Percentiles rank a stretch among this genome's conserved stretches.
These are phyloP conservation scores for Citrus cavaleriei DNA, from an alignment of 345 rosid species.

Conservation along the genomic window DNA sequence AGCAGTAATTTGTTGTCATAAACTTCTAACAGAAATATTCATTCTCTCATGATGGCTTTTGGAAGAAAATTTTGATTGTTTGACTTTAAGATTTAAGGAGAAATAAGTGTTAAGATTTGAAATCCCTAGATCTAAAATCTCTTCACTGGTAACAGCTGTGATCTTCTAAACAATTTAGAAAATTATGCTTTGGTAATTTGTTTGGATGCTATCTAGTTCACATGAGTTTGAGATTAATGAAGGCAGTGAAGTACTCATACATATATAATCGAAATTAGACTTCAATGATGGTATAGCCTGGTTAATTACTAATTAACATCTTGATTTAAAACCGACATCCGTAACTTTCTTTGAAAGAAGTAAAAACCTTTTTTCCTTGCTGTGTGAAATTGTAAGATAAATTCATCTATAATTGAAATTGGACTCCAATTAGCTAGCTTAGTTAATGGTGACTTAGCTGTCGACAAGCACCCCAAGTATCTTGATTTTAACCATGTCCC, in stretches of 20 bases:
- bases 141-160: not conserved
- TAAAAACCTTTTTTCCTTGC: not conserved
- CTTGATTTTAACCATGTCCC: too few relatives aligned
- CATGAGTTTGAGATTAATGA: not conserved
- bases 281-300: too few relatives aligned
- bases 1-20: not conserved
- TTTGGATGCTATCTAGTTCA: not conserved
- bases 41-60: not conserved
- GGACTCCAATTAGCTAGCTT: too few relatives aligned
- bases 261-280: not conserved
- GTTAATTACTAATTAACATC: not conserved
- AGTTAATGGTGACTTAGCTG: too few relatives aligned
- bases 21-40: not conserved
- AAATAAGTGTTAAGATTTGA: not conserved
- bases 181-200: not conserved
- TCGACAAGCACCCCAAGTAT: too few relatives aligned
- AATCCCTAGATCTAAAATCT: not conserved
- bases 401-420: too few relatives aligned
- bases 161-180: not conserved
- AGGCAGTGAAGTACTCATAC: not conserved
- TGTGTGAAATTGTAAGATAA: not conserved
- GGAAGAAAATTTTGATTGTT: not conserved
- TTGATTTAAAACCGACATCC: not conserved
- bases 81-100: not conserved
- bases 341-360: not conserved